These are phyloP conservation scores for Sequoia sempervirens DNA, from an alignment of 75 land plant genomes.

Conservation along the genomic window DNA sequence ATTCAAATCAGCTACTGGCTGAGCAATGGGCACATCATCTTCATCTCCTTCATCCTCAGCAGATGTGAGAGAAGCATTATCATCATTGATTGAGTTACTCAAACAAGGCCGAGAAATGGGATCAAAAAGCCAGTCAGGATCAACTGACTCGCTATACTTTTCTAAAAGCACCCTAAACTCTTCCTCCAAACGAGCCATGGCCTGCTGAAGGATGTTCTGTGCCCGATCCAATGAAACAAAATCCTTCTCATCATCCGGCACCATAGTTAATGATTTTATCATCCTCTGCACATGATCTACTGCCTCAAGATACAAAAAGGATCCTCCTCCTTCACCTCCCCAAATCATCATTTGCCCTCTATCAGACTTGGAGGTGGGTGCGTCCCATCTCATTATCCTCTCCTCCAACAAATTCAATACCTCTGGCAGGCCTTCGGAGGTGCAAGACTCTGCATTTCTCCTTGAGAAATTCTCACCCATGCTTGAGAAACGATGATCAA, in stretches of 20 bases:
- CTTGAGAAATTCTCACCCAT: not conserved
- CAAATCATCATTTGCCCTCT: not conserved
- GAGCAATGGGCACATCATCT: slow-evolving; percentile 42
- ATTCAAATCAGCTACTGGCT: slow-evolving; percentile 49
- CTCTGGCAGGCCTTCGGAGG: not conserved
- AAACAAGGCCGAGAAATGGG: slow-evolving; percentile 3
- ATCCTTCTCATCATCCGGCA: not conserved
- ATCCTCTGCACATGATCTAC: not conserved
- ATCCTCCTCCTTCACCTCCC: not conserved
- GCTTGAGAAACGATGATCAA: not conserved
- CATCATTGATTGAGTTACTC: slow-evolving; percentile 5
- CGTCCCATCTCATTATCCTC: not conserved
- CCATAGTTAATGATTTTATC: not conserved
- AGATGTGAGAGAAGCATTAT: not conserved
- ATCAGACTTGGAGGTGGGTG: not conserved
- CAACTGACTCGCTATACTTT: slow-evolving; percentile 30
- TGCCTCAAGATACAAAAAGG: not conserved
- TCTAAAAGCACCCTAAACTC: slow-evolving; percentile 60
- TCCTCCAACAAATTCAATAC: slow-evolving; percentile 6
- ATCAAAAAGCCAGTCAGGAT: slow-evolving; percentile 16
- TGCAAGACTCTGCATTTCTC: not conserved
- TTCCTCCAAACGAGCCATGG: slow-evolving; percentile 62
- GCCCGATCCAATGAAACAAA: slow-evolving; percentile 29
- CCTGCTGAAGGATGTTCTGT: slow-evolving; percentile 51
- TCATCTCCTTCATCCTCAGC: slow-evolving; percentile 15